phyloP scores from a whole-genome alignment of 2,329 filamentous ascomycete species.

The Macroventuria anomochaeta region DNA sequence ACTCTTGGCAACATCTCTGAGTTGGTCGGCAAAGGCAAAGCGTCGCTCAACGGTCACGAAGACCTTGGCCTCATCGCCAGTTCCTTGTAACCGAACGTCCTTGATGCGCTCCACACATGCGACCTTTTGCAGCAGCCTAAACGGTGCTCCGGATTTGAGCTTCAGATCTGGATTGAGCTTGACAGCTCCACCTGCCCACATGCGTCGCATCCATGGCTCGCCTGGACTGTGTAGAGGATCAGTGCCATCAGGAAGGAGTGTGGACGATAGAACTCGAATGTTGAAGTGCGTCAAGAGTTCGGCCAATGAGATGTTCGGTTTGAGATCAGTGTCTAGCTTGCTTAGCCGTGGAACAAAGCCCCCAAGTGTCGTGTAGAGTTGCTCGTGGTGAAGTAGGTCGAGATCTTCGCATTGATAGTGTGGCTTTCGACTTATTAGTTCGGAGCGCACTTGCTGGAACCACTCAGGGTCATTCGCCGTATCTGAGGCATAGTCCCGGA shows the following conservation, averaged over 20 bases:
- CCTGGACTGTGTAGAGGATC: conserved; percentile 81
- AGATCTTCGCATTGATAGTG: conserved; percentile 63
- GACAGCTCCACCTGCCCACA: conserved; percentile 88
- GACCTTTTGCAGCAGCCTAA: conserved; percentile 19
- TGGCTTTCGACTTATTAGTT: conserved; percentile 57
- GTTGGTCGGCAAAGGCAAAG: conserved; percentile 39
- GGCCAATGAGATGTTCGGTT: conserved; percentile 48
- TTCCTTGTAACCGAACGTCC: conserved; percentile 58
- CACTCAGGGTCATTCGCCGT: conserved; percentile 23
- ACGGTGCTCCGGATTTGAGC: conserved; percentile 11
- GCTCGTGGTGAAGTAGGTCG: conserved; percentile 63
- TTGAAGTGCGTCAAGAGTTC: conserved; percentile 92
- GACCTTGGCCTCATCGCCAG: conserved; percentile 58
- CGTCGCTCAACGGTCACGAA: conserved; percentile 66
- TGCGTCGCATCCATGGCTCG: conserved; percentile 71
- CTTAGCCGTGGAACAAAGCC: background rate
- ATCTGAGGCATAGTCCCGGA: conserved; percentile 25
- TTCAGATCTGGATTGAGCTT: conserved; percentile 52
- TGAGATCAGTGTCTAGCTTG: conserved; percentile 4
- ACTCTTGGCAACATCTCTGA: no score
- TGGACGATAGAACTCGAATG: conserved; percentile 65
- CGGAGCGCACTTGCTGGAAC: conserved; percentile 36
- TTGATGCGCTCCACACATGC: conserved; percentile 55
- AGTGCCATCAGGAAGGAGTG: conserved; percentile 81
- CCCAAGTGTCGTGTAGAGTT: conserved; percentile 59